Base-by-base conservation (phyloP, 805 yeast species). In the Ogataea pilisensis region DNA sequence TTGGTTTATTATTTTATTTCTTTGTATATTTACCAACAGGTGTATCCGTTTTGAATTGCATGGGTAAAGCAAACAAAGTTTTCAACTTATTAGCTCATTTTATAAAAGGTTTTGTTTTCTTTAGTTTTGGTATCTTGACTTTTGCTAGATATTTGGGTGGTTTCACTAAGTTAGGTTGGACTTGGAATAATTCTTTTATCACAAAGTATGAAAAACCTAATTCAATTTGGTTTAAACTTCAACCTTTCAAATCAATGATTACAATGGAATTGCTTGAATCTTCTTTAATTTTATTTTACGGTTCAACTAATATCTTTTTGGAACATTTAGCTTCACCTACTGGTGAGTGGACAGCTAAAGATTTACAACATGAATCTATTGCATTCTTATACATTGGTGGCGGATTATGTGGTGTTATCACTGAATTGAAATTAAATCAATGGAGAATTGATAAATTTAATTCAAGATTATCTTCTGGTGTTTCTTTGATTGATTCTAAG, bases 81-180 rank as follows among this genome's bases (percentile, higher is more conserved):
- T 91, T 87, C 67, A 88, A 87, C 53, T 63, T 91, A 38, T 71
- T 91, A 42, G 99, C 99, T 2, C 99, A 91, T 64, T 87, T 88
- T 73, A 91, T 91, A 61, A 91, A 91, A 63, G 99, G 99, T 45
- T 93, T 91, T 20, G 93, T 91, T 2, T 91, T 91, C 58, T 72
- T 88, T 43, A 48, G 71, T 5, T 66, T 85, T 30, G 99, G 99
- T 17, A 45, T 90, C 7, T 58, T 89, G 5, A 75, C 95, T n/a
- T 69, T 93, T 30, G 85, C 89, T 1, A 78, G 98, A 52, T 90
- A 85, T 62, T 79, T 88, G 53, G 99, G 99, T 3, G 85, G 82
- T 11, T 86, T 83, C 53, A 59, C 73, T 28, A 69, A 74, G 41
- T 68, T 73, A 43, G 98, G 98, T 17, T 82, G 95, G 84, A 90